Evolutionary conservation across 1,284 basidiomycete genomes (phyloP), one percentile per base, ranked within the genome.

Genomic region (Trametes polyzona): DNA sequence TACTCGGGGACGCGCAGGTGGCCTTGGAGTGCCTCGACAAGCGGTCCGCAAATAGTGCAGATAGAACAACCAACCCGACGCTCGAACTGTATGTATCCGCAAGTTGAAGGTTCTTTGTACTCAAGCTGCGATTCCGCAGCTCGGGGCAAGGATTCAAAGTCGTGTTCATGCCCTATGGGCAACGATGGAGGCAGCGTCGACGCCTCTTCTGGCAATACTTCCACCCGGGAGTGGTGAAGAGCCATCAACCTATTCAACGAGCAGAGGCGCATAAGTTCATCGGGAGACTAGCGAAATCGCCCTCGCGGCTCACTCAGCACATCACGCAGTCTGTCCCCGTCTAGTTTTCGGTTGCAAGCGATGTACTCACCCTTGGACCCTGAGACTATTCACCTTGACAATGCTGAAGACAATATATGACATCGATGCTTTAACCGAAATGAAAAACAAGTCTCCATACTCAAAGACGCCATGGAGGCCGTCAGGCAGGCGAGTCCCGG

Each of bases 81-180:
- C 4, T 47, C 24, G 42, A 44, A n/a, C 35, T 53, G 51, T 53
- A 12, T 8, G 43, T 40, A 4, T 4, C 19, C 37, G 5, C 5
- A n/a, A 10, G 19, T 23, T 26, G 4, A 6, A 19, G 3, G 4
- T n/a, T 24, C 10, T 35, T 3, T 29, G 3, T 33, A 16, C 30
- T 48, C 7, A 37, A 12, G 12, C 23, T 2, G 7, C 29, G 3
- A 3, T 23, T 3, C 9, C 8, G 8, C 24, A 63, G 64, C 1
- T 55, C 57, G 4, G 68, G 71, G 6, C 76, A 71, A 57, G 63
- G 64, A 5, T 67, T 69, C 46, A 64, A 70, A 8, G 64, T 78
- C 19, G 69, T 69, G 7, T 63, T 74, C 19, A 63, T 61, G 37
- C 42, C 46, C 4, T 65, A 68, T 37, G 58, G 63, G 0, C 46